Percentiles rank a stretch among this genome's conserved stretches.
Evolutionary conservation across 345 rosid genomes (phyloP).

Genomic region (Nasturtium officinale): DNA sequence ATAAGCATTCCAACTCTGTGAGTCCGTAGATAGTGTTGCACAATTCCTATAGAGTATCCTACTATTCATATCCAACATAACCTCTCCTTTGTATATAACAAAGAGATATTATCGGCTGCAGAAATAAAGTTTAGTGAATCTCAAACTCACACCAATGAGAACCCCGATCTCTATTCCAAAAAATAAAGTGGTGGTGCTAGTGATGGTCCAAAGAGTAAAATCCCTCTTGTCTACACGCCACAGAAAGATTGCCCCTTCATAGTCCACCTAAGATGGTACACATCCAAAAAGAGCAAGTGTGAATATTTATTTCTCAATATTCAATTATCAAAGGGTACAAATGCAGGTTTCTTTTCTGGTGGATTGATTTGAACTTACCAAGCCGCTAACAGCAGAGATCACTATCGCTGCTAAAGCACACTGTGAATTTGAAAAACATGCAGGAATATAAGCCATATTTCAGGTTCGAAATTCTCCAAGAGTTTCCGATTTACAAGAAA

Average conservation of each 20-base stretch:
- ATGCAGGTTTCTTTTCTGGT: not conserved
- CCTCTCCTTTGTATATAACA: not conserved
- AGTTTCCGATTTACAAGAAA: not conserved
- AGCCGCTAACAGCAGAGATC: slow-evolving; percentile 84
- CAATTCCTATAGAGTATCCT: not conserved
- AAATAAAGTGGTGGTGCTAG: slow-evolving; percentile 75
- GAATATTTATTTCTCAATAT: slow-evolving; percentile 13
- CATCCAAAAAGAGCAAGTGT: slow-evolving; percentile 28
- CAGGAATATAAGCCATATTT: slow-evolving; percentile 12
- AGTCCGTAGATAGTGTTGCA: slow-evolving; percentile 9
- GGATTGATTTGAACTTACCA: slow-evolving; percentile 59
- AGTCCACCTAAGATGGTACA: slow-evolving; percentile 71
- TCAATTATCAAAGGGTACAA: slow-evolving; percentile 10
- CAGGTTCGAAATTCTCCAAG: not conserved
- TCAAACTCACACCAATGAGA: slow-evolving; percentile 83
- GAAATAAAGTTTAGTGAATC: slow-evolving; percentile 7
- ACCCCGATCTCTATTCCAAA: slow-evolving; percentile 97
- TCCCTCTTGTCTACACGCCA: slow-evolving; percentile 96
- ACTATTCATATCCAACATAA: slow-evolving; percentile 2
- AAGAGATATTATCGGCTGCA: not conserved
- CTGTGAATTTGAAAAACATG: slow-evolving; percentile 50
- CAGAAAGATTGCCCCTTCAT: slow-evolving; percentile 86
- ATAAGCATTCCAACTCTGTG: slow-evolving; percentile 28
- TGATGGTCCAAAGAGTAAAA: slow-evolving; percentile 94
- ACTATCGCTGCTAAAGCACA: slow-evolving; percentile 98